Evolutionary conservation across 345 rosid genomes (phyloP).

Genomic region (Psidium friedrichsthalianum): DNA sequence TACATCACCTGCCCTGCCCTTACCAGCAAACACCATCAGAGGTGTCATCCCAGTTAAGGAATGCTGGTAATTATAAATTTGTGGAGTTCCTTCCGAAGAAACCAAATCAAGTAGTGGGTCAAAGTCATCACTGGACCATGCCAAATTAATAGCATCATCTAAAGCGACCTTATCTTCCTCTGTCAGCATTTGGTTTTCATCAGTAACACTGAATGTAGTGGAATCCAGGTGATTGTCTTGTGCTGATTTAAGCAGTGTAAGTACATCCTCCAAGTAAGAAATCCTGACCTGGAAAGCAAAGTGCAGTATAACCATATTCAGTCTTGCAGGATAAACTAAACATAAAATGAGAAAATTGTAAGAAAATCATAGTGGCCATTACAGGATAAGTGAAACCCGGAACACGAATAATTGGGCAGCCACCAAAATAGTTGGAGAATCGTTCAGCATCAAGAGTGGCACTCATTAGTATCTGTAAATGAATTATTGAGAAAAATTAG

Average conservation of each 20-base stretch:
- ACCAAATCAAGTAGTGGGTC: slow-evolving; percentile 67
- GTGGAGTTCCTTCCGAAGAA: slow-evolving; percentile 39
- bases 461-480: slow-evolving; percentile 78
- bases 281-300: slow-evolving; percentile 50
- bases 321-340: background rate
- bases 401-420: slow-evolving; percentile 78
- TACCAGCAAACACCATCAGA: slow-evolving; percentile 82
- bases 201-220: slow-evolving; percentile 13
- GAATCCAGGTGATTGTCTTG: slow-evolving; percentile 48
- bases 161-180: slow-evolving; percentile 59
- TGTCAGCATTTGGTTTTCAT: slow-evolving; percentile 28
- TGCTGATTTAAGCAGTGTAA: slow-evolving; percentile 52
- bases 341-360: background rate
- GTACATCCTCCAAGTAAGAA: slow-evolving; percentile 74
- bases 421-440: slow-evolving; percentile 89
- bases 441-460: slow-evolving; percentile 89
- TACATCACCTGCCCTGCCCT: slow-evolving; percentile 72
- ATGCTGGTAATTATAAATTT: slow-evolving; percentile 67
- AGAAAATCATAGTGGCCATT: slow-evolving; percentile 5
- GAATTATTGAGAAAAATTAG: background rate
- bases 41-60: slow-evolving; percentile 62
- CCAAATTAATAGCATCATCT: slow-evolving; percentile 75
- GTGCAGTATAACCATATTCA: background rate
- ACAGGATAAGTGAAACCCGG: slow-evolving; percentile 95
- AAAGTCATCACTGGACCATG: slow-evolving; percentile 78